These are phyloP conservation scores for Sequoiadendron giganteum DNA, from an alignment of 75 land plant genomes.

Conservation along the genomic window DNA sequence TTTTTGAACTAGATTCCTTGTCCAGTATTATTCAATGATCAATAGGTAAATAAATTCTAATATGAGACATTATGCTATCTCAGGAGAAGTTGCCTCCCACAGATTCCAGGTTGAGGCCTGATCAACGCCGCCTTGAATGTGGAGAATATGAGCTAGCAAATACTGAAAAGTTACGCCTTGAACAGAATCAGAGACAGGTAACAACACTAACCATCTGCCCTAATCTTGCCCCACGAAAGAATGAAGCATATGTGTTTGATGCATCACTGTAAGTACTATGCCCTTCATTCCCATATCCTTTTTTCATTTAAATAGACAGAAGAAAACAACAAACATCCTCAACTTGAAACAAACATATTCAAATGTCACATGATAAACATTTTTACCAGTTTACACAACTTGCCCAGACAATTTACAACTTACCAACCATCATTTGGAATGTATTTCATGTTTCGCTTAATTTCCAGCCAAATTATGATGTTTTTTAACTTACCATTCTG, in stretches of 20 bases:
- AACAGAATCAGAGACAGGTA: constrained; percentile 57
- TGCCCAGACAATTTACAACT: neutral
- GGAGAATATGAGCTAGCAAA: constrained; percentile 70
- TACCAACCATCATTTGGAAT: neutral
- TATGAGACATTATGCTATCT: constrained; percentile 24
- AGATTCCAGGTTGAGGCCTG: constrained; percentile 64
- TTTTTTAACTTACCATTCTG: neutral
- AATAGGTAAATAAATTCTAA: constrained; percentile 11
- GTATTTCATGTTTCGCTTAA: neutral
- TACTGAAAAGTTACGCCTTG: constrained; percentile 60
- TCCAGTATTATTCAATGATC: neutral
- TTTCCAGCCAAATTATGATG: neutral
- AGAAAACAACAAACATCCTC: neutral
- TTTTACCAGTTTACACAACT: neutral
- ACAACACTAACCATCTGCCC: neutral
- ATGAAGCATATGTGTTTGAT: neutral
- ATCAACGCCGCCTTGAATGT: constrained; percentile 62
- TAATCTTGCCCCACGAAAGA: neutral
- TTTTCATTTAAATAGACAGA: neutral
- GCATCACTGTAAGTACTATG: neutral
- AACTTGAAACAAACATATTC: neutral
- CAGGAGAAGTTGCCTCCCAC: constrained; percentile 75
- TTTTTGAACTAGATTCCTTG: neutral
- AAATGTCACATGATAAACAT: neutral
- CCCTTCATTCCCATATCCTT: neutral